Conservation (phyloP, 1,284 basidiomycete genomes). For the Chondrostereum purpureum region DNA sequence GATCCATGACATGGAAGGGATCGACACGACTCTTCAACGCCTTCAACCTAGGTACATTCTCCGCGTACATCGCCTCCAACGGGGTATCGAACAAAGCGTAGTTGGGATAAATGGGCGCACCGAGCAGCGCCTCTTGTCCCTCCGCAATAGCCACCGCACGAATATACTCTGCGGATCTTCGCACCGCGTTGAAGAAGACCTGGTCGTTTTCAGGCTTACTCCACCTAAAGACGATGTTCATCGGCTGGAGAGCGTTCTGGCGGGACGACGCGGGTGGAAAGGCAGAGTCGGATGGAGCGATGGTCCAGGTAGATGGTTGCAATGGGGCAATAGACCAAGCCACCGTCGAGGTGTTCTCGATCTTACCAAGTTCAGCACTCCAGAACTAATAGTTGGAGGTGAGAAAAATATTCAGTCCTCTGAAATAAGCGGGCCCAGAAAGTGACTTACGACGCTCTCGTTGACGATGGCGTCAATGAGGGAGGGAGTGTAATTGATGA, state of each 20-base stretch:
- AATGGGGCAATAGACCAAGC: constrained; percentile 37
- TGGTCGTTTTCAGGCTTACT: background rate
- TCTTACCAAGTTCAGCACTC: constrained; percentile 6
- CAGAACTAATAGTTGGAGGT: constrained; percentile 11
- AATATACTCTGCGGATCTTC: constrained; percentile 8
- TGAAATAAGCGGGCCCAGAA: no score
- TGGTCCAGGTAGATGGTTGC: constrained; percentile 26
- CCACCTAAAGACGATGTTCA: constrained; percentile 8
- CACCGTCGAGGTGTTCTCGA: constrained; percentile 14
- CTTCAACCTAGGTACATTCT: constrained; percentile 26
- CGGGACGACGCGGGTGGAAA: constrained; percentile 6
- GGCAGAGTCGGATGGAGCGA: constrained; percentile 19
- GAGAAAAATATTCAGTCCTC: background rate
- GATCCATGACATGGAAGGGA: constrained; percentile 35
- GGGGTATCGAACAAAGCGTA: constrained; percentile 9
- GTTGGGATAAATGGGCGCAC: constrained; percentile 9
- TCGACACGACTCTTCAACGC: constrained; percentile 31
- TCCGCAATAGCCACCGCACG: constrained; percentile 4
- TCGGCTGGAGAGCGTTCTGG: background rate
- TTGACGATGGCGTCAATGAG: background rate
- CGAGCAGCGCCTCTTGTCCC: background rate
- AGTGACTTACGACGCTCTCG: background rate
- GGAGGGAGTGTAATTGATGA: no score
- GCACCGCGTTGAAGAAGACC: background rate
- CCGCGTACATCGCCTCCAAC: constrained; percentile 21